Base-by-base conservation (phyloP, 352 stramenopile genomes). In the Phytophthora brassicae region DNA sequence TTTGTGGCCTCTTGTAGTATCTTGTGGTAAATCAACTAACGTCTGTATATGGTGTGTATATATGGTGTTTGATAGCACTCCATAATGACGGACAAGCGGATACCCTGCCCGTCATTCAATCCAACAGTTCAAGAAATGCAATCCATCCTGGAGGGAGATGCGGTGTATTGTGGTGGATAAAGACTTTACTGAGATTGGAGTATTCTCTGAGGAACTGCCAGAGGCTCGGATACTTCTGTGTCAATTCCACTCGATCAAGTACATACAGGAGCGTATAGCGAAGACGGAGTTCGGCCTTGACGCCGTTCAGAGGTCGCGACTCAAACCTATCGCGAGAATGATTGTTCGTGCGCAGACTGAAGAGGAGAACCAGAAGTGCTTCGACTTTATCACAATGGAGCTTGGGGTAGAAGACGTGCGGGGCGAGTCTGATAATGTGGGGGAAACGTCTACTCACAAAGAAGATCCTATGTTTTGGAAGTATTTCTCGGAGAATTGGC, bases 181-280 rank as follows among this genome's bases (percentile, higher is more conserved):
- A 35, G 60, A 67, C 17, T 71, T 71, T 11, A 67, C 57, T 13
- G 64, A 71, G 48, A 63, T 71, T 13, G 33, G 6, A n/a, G 49
- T 57, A 9, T 20, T 67, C 2, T n/a, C 14, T 1, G 13, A 28
- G 3, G 29, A 46, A 19, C 55, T 64, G 16, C 45, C 53, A 20
- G n/a, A 42, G 20, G 61, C 43, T 16, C 13, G 33, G 0, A 6
- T 64, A 1, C 28, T 71, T 3, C 41, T 71, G 22, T 71, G 56
- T n/a, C 57, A 67, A 39, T 71, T 49, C n/a, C 57, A 71, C 26
- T 56, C 59, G 1, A 48, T 60, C 0, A 64, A 66, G 38, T 70
- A 66, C 36, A 45, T 65, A 1, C 36, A 64, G 8, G 26, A 42
- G 7, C 26, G 49, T 6, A 48, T 70, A 19, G 44, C 12, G 1